Conservation (phyloP, 2,329 filamentous ascomycete species). For the Ophiostoma himal-ulmi region DNA sequence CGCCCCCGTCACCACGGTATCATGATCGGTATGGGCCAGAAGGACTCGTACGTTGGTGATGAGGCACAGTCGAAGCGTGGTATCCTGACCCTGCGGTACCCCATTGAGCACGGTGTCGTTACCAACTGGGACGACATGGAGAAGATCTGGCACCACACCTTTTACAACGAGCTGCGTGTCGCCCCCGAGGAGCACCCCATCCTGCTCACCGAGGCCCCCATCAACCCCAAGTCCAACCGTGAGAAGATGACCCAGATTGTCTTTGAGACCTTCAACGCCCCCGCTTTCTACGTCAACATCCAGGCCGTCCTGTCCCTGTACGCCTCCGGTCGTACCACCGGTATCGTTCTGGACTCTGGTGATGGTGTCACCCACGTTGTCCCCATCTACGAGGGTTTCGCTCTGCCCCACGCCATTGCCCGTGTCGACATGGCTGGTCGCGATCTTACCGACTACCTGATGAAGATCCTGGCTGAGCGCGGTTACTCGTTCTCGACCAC, state of each 20-base stretch:
- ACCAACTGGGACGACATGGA: conserved; percentile 99
- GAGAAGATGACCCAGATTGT: conserved; percentile 99
- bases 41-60: conserved; percentile 99
- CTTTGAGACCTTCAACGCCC: conserved; percentile 99
- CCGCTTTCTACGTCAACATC: conserved; percentile 99
- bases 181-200: conserved; percentile 99
- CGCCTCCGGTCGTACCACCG: conserved; percentile 99
- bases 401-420: conserved; percentile 98
- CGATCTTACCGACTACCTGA: conserved; percentile 99
- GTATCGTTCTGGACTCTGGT: conserved; percentile 99
- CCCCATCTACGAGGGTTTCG: conserved; percentile 99
- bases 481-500: conserved; percentile 99
- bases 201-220: conserved; percentile 96
- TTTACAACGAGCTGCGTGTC: conserved; percentile 99
- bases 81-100: conserved; percentile 99
- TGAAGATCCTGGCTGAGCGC: conserved; percentile 99
- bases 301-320: conserved; percentile 99
- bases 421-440: conserved; percentile 99
- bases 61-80: conserved; percentile 99
- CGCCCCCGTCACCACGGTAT: conserved; percentile 99
- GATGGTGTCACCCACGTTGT: conserved; percentile 99
- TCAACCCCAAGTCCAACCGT: conserved; percentile 99
- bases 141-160: conserved; percentile 99
- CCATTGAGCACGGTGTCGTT: conserved; percentile 99
- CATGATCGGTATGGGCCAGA: conserved; percentile 99